Evolutionary conservation across 768 basidiomycete species (phyloP), one percentile per base, ranked within the genome.

Genomic region (Calocybe cyanea): DNA sequence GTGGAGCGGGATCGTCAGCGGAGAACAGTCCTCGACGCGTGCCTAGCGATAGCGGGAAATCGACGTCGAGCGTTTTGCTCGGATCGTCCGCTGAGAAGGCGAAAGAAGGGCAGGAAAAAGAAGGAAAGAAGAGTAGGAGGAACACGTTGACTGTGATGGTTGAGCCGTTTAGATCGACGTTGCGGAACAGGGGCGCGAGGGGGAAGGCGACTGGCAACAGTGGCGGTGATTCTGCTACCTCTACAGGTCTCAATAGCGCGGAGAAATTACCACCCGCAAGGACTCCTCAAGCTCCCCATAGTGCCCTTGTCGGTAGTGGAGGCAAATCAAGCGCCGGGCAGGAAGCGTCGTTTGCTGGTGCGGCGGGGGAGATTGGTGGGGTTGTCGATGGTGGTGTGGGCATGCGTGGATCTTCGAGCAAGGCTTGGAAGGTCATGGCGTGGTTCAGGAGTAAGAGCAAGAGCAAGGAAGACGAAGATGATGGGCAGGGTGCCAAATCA

Each of bases 351-450:
- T 57, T 51, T 18, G 46, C 52, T 2, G 57, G 58, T 23, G 38
- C 56, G 2, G 39, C 57, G 21, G 53, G 57, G n/a, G 72, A 72
- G 32, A 68, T 60, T 38, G 53, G 60, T 31, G 54, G 61, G 25
- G 34, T 14, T 15, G 20, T 11, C 19, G 55, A 48, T 24, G 59
- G 39, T 17, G 65, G 60, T 7, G 32, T 57, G 2, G 71, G 68
- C 7, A 72, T 85, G 67, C 76, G 77, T 2, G 87, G 83, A 13
- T 84, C 88, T 50, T 80, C 89, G n/a, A 83, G 77, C 66, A 88
- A 93, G 63, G 93, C 95, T 3, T 83, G 83, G 63, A 92, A 87
- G 60, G 96, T 99, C 43, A 98, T 98, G 95, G 85, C 93, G 54
- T 99, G 96, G 96, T 98, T 99, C 79, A 75, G 87, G 64, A 78